These are phyloP conservation scores for Nannizzia gypsea DNA, from an alignment of 2,329 filamentous ascomycete genomes.

Conservation along the genomic window DNA sequence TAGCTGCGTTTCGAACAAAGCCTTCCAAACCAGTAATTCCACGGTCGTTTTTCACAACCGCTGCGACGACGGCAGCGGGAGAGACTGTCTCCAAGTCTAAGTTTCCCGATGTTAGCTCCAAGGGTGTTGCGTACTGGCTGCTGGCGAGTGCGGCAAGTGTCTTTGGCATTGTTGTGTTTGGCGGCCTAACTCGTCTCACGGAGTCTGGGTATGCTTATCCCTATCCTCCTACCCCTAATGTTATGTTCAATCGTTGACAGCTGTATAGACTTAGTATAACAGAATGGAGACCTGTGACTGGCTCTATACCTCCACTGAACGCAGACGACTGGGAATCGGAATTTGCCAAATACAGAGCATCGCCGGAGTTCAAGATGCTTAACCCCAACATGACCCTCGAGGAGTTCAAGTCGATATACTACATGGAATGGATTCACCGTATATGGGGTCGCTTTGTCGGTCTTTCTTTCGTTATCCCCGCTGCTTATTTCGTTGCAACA, in stretches of 20 bases:
- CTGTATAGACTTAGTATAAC: conserved; percentile 75
- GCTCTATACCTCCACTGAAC: conserved; percentile 71
- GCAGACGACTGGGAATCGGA: conserved; percentile 78
- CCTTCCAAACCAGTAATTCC: not conserved
- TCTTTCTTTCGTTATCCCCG: conserved; percentile 75
- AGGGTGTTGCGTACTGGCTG: conserved; percentile 80
- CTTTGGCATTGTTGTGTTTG: conserved; percentile 93
- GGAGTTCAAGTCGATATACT: conserved; percentile 98
- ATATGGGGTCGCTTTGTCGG: conserved; percentile 91
- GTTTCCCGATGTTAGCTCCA: conserved; percentile 55
- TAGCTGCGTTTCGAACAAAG: conserved; percentile 12
- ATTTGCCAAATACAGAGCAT: conserved; percentile 82
- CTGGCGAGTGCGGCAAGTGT: conserved; percentile 83
- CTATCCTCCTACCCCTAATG: not conserved
- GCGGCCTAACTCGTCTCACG: conserved; percentile 82
- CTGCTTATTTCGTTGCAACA: conserved; percentile 74
- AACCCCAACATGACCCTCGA: conserved; percentile 86
- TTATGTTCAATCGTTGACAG: conserved; percentile 1
- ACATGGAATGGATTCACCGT: conserved; percentile 96
- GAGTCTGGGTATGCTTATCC: conserved; percentile 67
- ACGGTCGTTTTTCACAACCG: conserved; percentile 8
- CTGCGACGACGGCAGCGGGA: conserved; percentile 11
- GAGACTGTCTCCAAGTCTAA: conserved; percentile 24
- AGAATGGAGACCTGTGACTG: conserved; percentile 95
- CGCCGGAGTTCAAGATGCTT: conserved; percentile 81